A percentile compares a stretch with the other conserved stretches of the same genome.
Evolutionary conservation across 805 yeast genomes (phyloP).

Genomic region (Starmerella khaoyaiensis): DNA sequence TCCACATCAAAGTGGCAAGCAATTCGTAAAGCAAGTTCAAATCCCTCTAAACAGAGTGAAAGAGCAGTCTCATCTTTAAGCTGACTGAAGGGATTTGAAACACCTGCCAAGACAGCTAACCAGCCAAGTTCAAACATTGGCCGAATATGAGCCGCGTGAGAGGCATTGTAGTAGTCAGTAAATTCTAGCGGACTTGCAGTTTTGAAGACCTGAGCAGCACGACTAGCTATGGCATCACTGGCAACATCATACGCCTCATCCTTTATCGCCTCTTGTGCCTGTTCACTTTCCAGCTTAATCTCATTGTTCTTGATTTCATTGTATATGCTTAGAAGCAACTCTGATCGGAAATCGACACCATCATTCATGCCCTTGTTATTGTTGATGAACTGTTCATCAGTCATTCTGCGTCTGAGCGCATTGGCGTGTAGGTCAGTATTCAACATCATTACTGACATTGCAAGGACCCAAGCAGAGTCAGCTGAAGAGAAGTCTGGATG

Average conservation of each 20-base stretch:
- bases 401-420: constrained; percentile 77
- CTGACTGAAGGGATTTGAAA: constrained; percentile 87
- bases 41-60: constrained; percentile 59
- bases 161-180: constrained; percentile 60
- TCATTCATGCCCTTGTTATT: constrained; percentile 91
- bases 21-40: constrained; percentile 67
- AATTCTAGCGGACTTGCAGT: constrained; percentile 35
- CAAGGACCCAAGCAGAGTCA: constrained; percentile 82
- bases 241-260: constrained; percentile 81
- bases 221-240: constrained; percentile 77
- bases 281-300: constrained; percentile 84
- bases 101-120: constrained; percentile 94
- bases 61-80: constrained; percentile 46
- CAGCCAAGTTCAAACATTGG: constrained; percentile 89
- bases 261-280: constrained; percentile 74
- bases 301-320: constrained; percentile 72
- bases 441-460: constrained; percentile 82
- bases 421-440: constrained; percentile 90
- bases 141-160: constrained; percentile 77
- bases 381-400: constrained; percentile 68
- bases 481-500: constrained; percentile 58
- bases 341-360: constrained; percentile 68
- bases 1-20: constrained; percentile 73
- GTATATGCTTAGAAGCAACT: constrained; percentile 54
- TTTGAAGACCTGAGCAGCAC: constrained; percentile 74